Evolutionary conservation across 2,329 filamentous ascomycete species (phyloP).

Genomic region (Pestalotiopsis sp.): DNA sequence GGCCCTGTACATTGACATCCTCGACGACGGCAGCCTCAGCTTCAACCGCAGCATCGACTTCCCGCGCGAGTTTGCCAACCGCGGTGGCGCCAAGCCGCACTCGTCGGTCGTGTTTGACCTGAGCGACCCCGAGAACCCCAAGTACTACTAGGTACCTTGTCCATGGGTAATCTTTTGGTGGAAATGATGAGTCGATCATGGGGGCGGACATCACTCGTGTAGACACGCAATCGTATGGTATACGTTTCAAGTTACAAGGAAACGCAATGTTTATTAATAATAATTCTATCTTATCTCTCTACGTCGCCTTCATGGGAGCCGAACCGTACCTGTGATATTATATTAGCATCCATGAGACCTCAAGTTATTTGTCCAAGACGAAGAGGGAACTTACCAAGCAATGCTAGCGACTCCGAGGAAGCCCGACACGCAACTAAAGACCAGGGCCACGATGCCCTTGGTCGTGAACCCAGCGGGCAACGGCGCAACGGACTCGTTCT

Average conservation of each 20-base stretch:
- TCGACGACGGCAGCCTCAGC: conserved; percentile 53
- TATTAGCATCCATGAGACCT: conserved; percentile 35
- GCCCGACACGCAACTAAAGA: conserved; percentile 71
- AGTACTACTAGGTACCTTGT: conserved; percentile 42
- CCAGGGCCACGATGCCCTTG: conserved; percentile 72
- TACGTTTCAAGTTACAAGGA: too few relatives aligned
- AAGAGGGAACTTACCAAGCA: conserved; percentile 55
- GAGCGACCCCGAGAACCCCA: conserved; percentile 53
- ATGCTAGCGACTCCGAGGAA: conserved; percentile 70
- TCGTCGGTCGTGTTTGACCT: conserved; percentile 47
- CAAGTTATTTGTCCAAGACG: conserved; percentile 4
- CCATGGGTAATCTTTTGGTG: too few relatives aligned
- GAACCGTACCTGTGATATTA: not conserved
- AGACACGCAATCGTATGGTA: too few relatives aligned
- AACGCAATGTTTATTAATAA: too few relatives aligned
- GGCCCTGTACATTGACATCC: conserved; percentile 63
- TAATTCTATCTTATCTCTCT: not conserved
- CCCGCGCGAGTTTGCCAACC: conserved; percentile 50
- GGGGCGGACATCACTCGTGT: too few relatives aligned
- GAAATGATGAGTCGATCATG: too few relatives aligned
- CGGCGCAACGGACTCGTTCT: conserved; percentile 56
- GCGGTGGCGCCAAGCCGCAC: conserved; percentile 61
- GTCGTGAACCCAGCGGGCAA: conserved; percentile 67
- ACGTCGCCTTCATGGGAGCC: not conserved
- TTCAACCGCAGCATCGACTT: conserved; percentile 67